Evolutionary conservation across 2,329 filamentous ascomycete species (phyloP).

Genomic region (Trichophaea hybrida): DNA sequence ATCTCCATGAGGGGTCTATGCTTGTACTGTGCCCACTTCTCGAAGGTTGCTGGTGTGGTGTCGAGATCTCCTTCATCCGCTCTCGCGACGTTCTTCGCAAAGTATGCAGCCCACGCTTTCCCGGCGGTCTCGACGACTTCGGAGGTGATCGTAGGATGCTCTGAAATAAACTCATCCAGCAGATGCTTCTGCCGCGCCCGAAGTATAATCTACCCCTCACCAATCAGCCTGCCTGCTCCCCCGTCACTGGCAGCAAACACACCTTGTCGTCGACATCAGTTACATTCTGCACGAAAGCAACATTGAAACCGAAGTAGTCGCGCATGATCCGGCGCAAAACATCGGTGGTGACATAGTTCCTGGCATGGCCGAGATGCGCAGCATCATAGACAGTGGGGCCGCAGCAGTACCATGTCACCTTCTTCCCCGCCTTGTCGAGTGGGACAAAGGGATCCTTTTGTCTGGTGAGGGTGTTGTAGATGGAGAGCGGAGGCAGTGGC

Average conservation of each 20-base stretch:
- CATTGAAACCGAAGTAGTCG: slow-evolving; percentile 69
- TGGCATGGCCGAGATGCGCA: slow-evolving; percentile 66
- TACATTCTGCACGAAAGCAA: slow-evolving; percentile 86
- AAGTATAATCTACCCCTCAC: slow-evolving; percentile 41
- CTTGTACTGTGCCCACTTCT: slow-evolving; percentile 16
- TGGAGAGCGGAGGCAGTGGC: slow-evolving; percentile 38
- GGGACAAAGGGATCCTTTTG: slow-evolving; percentile 61
- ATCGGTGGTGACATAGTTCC: slow-evolving; percentile 84
- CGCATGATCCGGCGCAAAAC: slow-evolving; percentile 69
- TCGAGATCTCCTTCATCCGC: slow-evolving; percentile 5
- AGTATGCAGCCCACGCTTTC: slow-evolving; percentile 25
- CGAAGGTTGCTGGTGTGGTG: slow-evolving; percentile 18
- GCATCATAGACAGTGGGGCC: slow-evolving; percentile 78
- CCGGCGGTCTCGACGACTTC: slow-evolving; percentile 19
- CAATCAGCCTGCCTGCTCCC: background rate
- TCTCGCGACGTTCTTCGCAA: slow-evolving; percentile 20
- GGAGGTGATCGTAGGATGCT: slow-evolving; percentile 43
- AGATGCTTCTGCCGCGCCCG: slow-evolving; percentile 63
- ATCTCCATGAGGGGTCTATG: slow-evolving; percentile 11
- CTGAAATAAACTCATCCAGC: slow-evolving; percentile 57
- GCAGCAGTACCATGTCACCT: slow-evolving; percentile 77
- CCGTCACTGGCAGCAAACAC: slow-evolving; percentile 5
- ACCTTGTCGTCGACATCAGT: slow-evolving; percentile 71
- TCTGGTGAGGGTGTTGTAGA: slow-evolving; percentile 70
- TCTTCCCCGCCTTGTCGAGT: slow-evolving; percentile 49